Base-by-base conservation (phyloP, 2,329 filamentous ascomycete species). In the Alternaria sp. region DNA sequence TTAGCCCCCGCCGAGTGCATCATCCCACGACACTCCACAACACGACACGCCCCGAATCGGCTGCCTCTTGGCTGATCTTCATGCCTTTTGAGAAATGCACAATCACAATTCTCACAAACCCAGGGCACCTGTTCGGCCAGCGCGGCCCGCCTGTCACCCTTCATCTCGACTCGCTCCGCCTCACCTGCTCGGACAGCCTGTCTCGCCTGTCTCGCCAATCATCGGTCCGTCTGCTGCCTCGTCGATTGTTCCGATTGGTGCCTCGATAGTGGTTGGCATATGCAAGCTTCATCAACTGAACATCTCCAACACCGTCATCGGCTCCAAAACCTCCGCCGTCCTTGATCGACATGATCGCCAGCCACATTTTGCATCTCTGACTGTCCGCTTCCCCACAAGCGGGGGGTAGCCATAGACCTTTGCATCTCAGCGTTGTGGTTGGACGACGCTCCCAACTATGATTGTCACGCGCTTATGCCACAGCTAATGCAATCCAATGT, bases 291-390 rank as follows among this genome's bases (percentile, higher is more conserved):
- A 34, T 16, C 12, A 36, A 36, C 32, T 30, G 28, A 11, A 30
- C 28, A 4, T 11, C 0, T 9, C 9, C 28, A 30, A 30, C 28
- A 30, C 28, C 28, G 28, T 11, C 28, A 24, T 48, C 30, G 46
- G 46, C 46, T 48, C 30, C 46, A 48, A 48, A 36, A 4, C 46
- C 12, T 36, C 46, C 30, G 46, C 30, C 46, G 30, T 20, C 28
- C 46, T 34, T 18, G 48, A 51, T 51, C 48, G 48, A 14, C 48
- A 51, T 51, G 32, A 39, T 51, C 48, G 48, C 48, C 48, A 38
- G 48, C 48, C 18, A 26, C 48, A n/a, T 34, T 9, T 28, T 9
- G 48, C 34, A 36, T 20, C 34, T 51, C 20, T 18, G 36, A 32
- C 48, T 51, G 36, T 28, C 24, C 48, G 48, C 48, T 38, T 32